Base-by-base conservation (phyloP, 257 asterid species). In the Perilla frutescens region DNA sequence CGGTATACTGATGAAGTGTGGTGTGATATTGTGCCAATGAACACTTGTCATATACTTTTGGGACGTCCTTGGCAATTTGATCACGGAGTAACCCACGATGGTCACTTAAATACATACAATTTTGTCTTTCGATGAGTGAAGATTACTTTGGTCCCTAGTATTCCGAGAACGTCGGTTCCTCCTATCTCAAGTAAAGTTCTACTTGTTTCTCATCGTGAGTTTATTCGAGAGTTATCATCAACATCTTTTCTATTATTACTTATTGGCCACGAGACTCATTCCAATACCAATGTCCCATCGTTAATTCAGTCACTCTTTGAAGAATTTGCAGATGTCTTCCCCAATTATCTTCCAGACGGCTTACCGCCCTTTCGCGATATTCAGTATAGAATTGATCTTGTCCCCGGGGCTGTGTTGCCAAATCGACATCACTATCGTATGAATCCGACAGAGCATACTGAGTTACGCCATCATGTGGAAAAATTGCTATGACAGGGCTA, bases 31-130 rank as follows among this genome's bases (percentile, higher is more conserved):
- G 64, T 58, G 2, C 64, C 64, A 7, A 58, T 58, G 64, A 43
- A 58, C 6, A 15, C 64, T 0, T 58, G 44, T 4, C 64, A 58
- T 12, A 12, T 58, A 4, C 12, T 58, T 3, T 29, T 58, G 13
- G 64, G 64, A 3, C 7, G 44, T 7, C 64, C 64, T 8, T 58
- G 64, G 64, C 64, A 58, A 10, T 58, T 29, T 32, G 43, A 58
- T 31, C 43, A 7, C 1, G 13, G 40, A 0, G 43, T 58, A 1
- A 4, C 7, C 3, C 7, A 32, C 3, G 43, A 58, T 11, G 64
- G 43, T 10, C 36, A 2, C 5, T n/a, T 31, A 0, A 58, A 58
- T 8, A 58, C 43, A 2, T 58, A 31, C 15, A 9, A 47, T 47
- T 47, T 10, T 9, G 7, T 2, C 6, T 47, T 47, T 10, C 3